These are phyloP conservation scores for Zygosaccharomyces pseudobailii DNA, from an alignment of 1,139 yeast genomes.

Conservation along the genomic window DNA sequence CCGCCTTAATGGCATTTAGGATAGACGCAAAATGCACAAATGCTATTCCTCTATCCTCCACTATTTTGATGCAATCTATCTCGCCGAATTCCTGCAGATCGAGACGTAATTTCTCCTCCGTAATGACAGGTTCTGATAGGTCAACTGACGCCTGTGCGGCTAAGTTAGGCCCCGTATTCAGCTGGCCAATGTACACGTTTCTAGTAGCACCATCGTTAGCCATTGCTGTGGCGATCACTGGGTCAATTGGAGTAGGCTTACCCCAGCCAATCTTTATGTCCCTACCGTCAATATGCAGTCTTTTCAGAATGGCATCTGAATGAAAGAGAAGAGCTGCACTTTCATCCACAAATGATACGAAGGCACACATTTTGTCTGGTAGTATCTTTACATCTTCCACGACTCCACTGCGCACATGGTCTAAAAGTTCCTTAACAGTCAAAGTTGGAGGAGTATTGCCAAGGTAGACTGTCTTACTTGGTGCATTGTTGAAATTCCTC, in stretches of 20 bases:
- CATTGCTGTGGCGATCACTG: constrained; percentile 67
- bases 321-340: constrained; percentile 52
- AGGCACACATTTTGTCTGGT: constrained; percentile 52
- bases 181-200: constrained; percentile 77
- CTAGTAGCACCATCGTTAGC: constrained; percentile 87
- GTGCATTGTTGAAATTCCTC: constrained; percentile 43
- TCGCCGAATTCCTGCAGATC: constrained; percentile 74
- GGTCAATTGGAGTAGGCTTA: constrained; percentile 59
- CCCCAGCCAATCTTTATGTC: constrained; percentile 77
- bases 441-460: constrained; percentile 86
- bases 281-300: constrained; percentile 47
- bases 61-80: constrained; percentile 72
- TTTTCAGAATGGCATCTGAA: constrained; percentile 52
- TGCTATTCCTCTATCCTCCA: constrained; percentile 74
- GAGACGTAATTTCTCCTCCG: constrained; percentile 56
- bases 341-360: constrained; percentile 50
- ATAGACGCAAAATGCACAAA: constrained; percentile 85
- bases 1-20: constrained; percentile 78
- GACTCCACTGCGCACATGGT: constrained; percentile 87
- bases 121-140: constrained; percentile 35
- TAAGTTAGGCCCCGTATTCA: constrained; percentile 31
- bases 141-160: constrained; percentile 14
- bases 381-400: constrained; percentile 62
- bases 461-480: constrained; percentile 82
- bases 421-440: constrained; percentile 75